A percentile compares a stretch with the other conserved stretches of the same genome.
Conservation (phyloP, 2,329 filamentous ascomycete genomes). For the Fusarium siculi region DNA sequence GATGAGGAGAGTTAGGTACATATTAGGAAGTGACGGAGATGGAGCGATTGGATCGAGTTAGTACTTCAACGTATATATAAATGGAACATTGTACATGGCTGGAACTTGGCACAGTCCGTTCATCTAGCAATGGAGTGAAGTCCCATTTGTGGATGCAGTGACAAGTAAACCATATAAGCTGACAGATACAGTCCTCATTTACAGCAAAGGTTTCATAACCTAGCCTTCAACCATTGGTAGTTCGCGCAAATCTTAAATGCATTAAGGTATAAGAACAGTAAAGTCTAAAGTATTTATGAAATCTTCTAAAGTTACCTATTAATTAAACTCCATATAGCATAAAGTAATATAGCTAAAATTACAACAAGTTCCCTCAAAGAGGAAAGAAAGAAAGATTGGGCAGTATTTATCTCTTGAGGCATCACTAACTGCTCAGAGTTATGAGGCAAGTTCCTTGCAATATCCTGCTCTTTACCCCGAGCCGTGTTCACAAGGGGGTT, state of each 20-base stretch:
- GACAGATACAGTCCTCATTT: fast-evolving
- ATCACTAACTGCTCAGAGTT: neutral
- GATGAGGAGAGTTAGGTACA: fast-evolving
- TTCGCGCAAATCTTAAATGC: too few species aligned
- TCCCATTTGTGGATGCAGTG: too few species aligned
- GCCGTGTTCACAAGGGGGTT: neutral
- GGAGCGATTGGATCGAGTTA: neutral
- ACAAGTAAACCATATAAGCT: neutral
- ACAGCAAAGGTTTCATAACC: neutral
- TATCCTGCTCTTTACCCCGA: neutral
- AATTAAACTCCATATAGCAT: too few species aligned
- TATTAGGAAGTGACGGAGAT: fast-evolving
- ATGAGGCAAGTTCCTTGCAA: neutral
- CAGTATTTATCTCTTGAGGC: neutral
- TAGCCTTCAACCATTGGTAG: too few species aligned
- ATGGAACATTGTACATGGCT: neutral
- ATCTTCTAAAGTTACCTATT: too few species aligned
- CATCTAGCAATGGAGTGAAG: neutral
- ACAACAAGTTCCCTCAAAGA: too few species aligned
- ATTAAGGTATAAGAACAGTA: too few species aligned
- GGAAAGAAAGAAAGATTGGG: neutral
- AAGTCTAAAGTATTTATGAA: too few species aligned
- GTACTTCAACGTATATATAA: neutral
- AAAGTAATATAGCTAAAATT: too few species aligned
- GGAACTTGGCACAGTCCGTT: too few species aligned